phyloP scores from a whole-genome alignment of 495 filamentous ascomycete species.

The Haplographium delicatum region DNA sequence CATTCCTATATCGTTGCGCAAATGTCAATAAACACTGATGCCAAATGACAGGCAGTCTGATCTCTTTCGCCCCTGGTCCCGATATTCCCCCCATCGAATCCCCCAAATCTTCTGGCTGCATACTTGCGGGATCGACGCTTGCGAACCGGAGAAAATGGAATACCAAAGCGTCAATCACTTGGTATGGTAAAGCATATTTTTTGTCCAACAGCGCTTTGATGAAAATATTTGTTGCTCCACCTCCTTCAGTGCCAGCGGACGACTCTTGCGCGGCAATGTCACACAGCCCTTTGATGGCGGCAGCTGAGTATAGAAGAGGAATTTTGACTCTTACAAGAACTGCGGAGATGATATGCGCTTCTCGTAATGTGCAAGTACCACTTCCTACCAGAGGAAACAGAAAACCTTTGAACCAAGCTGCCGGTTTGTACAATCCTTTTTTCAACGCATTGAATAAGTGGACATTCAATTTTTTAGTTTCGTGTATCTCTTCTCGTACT shows the following conservation, averaged over 20 bases:
- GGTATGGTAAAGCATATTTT: conserved; percentile 91
- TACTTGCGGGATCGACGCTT: conserved; percentile 40
- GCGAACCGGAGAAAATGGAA: conserved; percentile 95
- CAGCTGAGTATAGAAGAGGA: conserved; percentile 87
- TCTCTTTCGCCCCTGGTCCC: conserved; percentile 40
- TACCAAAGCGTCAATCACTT: conserved; percentile 88
- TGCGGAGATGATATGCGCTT: conserved; percentile 84
- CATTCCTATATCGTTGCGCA: conserved; percentile 88
- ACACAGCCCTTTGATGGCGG: conserved; percentile 83
- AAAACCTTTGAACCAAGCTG: conserved; percentile 94
- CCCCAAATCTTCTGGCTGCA: conserved; percentile 38
- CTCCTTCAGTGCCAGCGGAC: conserved; percentile 62
- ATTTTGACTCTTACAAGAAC: conserved; percentile 74
- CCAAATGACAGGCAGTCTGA: conserved; percentile 79
- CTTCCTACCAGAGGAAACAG: conserved; percentile 80
- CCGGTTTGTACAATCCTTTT: conserved; percentile 91
- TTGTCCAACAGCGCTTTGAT: conserved; percentile 91
- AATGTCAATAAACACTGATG: conserved; percentile 83
- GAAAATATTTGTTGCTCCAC: conserved; percentile 84
- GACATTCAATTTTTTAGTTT: conserved; percentile 88
- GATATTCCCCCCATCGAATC: conserved; percentile 37
- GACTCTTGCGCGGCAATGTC: conserved; percentile 89
- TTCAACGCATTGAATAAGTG: conserved; percentile 91
- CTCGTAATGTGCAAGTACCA: conserved; percentile 72
- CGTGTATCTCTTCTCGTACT: conserved; percentile 81